Evolutionary conservation across 2,329 filamentous ascomycete genomes (phyloP), one percentile per base, ranked within the genome.

Genomic region (Colletotrichum sansevieriae): DNA sequence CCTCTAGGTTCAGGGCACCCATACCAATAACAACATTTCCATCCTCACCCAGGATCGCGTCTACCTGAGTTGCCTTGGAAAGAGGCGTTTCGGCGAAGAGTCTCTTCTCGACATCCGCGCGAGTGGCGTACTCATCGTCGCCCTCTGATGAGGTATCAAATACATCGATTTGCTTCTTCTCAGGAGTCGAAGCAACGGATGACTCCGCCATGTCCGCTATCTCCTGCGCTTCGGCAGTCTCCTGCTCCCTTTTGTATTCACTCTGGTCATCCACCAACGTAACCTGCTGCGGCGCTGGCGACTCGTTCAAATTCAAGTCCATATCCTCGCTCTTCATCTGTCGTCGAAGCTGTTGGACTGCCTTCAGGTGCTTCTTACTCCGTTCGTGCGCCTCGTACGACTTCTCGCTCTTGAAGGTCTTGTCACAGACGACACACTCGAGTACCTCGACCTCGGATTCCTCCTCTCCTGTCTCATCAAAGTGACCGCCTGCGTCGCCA

Each of bases 331-430:
- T 90, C 73, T 86, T 88, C 94, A 99, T 97, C 77, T 96, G 91
- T 74, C 88, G 87, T 74, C 89, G 90, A 44, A 99, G 80, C 70
- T 94, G 88, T 72, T 95, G 91, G 7, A 98, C 86, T 2, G 94
- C 91, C 77, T 97, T 98, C 70, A 91, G 80, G 75, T 99, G 96
- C 80, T 98, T 99, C 79, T 97, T 99, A 84, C 95, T 98, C 81
- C 92, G 94, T 81, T 98, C 95, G 75, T 99, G 96, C 3, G 92
- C 91, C 75, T 97, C 90, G 70, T 92, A 94, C 76, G 98, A 95
- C 72, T 94, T 94, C 76, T 97, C 92, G 75, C 95, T 98, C 80
- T 98, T 88, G 81, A 98, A 99, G 0, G 81, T 86, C 72, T 92
- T 93, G 72, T 89, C 87, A 79, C 96, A 98, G 4, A 90, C 87